Base-by-base conservation (phyloP, 352 stramenopile genomes). In the Blastocystis sp. region DNA sequence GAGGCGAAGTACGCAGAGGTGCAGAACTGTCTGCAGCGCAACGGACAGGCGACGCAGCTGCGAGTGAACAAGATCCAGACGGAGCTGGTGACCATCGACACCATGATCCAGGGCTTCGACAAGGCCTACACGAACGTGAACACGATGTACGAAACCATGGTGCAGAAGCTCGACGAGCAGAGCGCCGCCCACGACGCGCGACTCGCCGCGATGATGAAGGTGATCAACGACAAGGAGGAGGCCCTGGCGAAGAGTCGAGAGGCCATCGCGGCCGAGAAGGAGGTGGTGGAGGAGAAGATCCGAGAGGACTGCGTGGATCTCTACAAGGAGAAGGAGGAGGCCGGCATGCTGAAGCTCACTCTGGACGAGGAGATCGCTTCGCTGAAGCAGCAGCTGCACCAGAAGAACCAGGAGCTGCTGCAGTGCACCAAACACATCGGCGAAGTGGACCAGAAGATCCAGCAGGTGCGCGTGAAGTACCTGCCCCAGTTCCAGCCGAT, bases 351-450 rank as follows among this genome's bases (percentile, higher is more conserved):
- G 76, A 88, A 88, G 43, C 26, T 76, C n/a, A 76, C 59, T 34
- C 64, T 88, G 41, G 76, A 88, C 26, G 45, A 88, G 41, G 76
- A 88, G 41, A 76, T 88, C 37, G 76, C 59, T 0, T 6, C 73
- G 45, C 64, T 88, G 43, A 76, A 88, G 43, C 26, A 76, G 59
- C 45, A 88, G 64, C 53, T 88, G 37, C 76, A 78, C 24, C 39
- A 73, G 64, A 88, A 88, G 76, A 88, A 88, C 47, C 59, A 88
- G 59, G 76, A 88, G 53, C 53, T 88, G 53, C 26, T 76, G 64
- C 39, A 43, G 43, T 73, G 59, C 47, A 88, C 59, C 30, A 73
- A 88, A 43, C 76, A 47, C 3, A 88, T 88, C 11, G 55, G 13
- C 9, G 76, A 88, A n/a, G 26, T 43, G 2, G 76, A 88, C 47